Conservation (phyloP, 2,329 filamentous ascomycete species). For the Fusarium nematophilum region DNA sequence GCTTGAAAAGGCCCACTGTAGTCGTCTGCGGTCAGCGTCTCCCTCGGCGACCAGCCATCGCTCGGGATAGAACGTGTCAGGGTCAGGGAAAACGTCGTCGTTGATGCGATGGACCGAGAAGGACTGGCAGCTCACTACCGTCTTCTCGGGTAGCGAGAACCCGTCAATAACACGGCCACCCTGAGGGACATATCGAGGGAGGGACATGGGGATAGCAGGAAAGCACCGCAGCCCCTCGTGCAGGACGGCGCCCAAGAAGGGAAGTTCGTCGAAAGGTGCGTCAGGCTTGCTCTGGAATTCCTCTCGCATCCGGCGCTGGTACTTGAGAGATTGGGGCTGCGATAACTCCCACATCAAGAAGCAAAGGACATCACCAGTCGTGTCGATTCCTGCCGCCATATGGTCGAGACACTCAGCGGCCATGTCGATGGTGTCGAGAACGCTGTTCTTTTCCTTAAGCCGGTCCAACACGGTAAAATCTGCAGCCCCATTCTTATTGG, state of each 20-base stretch:
- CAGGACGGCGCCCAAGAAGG: slow-evolving; percentile 72
- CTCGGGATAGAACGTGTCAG: slow-evolving; percentile 82
- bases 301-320: slow-evolving; percentile 63
- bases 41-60: slow-evolving; percentile 83
- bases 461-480: slow-evolving; percentile 69
- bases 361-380: slow-evolving; percentile 75
- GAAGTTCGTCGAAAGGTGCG: slow-evolving; percentile 60
- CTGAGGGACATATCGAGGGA: slow-evolving; percentile 68
- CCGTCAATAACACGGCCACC: slow-evolving; percentile 68
- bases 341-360: slow-evolving; percentile 80
- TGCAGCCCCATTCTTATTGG: slow-evolving; percentile 57
- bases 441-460: slow-evolving; percentile 62
- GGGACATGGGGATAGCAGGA: slow-evolving; percentile 74
- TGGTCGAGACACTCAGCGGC: slow-evolving; percentile 78
- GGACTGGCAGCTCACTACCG: slow-evolving; percentile 71
- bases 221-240: slow-evolving; percentile 72
- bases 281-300: slow-evolving; percentile 61
- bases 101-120: slow-evolving; percentile 71
- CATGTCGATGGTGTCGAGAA: slow-evolving; percentile 64
- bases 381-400: slow-evolving; percentile 78
- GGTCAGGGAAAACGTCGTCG: slow-evolving; percentile 77
- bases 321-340: slow-evolving; percentile 61
- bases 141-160: slow-evolving; percentile 62
- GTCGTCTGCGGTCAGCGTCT: slow-evolving; percentile 74
- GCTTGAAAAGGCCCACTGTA: slow-evolving; percentile 74